phyloP scores from a whole-genome alignment of 768 basidiomycete species.

The Suillus alpinus region DNA sequence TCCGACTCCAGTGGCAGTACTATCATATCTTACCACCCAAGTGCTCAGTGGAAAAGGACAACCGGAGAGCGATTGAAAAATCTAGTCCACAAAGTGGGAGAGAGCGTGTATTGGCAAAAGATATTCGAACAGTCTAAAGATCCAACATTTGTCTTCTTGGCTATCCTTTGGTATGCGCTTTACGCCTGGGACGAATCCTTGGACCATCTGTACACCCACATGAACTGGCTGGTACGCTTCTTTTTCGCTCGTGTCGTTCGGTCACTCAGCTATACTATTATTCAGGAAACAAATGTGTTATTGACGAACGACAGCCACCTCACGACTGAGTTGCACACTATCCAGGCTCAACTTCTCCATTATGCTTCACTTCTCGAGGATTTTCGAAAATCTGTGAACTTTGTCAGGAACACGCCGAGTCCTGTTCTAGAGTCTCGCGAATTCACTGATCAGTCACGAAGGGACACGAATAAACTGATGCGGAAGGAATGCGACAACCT shows the following conservation, averaged over 20 bases:
- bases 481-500: conserved; percentile 46
- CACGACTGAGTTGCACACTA: conserved; percentile 53
- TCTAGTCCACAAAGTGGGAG: conserved; percentile 29
- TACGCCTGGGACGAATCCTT: conserved; percentile 64
- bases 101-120: conserved; percentile 37
- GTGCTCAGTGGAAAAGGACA: conserved; percentile 22
- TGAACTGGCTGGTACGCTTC: conserved; percentile 43
- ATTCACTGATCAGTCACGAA: conserved; percentile 11
- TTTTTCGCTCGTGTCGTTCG: neutral
- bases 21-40: conserved; percentile 37
- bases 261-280: neutral
- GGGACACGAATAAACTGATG: conserved; percentile 35
- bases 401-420: conserved; percentile 47
- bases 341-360: conserved; percentile 57
- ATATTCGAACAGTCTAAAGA: conserved; percentile 29
- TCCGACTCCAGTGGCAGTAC: conserved; percentile 17
- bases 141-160: conserved; percentile 33
- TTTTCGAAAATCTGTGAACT: conserved; percentile 49
- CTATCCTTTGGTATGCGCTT: conserved; percentile 55
- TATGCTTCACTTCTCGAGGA: conserved; percentile 56
- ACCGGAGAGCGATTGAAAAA: conserved; percentile 25
- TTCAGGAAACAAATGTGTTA: conserved; percentile 44
- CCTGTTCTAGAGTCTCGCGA: conserved; percentile 38
- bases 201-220: conserved; percentile 49
- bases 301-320: conserved; percentile 35